These are phyloP conservation scores for Annulohypoxylon moriforme DNA, from an alignment of 495 filamentous ascomycete genomes.

Conservation along the genomic window DNA sequence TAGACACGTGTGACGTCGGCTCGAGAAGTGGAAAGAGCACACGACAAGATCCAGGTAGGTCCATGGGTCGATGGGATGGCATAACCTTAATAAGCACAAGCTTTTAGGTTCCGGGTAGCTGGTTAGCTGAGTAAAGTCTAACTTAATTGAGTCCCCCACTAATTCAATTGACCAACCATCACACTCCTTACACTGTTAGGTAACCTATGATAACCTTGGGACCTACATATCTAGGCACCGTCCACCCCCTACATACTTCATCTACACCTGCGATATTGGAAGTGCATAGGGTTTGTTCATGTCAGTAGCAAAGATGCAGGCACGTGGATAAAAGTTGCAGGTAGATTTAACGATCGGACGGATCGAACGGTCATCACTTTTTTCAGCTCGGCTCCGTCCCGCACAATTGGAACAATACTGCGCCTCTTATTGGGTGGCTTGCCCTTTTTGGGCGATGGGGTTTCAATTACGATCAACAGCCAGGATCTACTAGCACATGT, in stretches of 20 bases:
- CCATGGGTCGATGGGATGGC: neutral
- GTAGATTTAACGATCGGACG: neutral
- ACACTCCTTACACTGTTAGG: neutral
- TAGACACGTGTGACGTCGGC: slow-evolving; percentile 12
- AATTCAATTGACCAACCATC: neutral
- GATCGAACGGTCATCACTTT: slow-evolving; percentile 7
- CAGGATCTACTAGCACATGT: slow-evolving; percentile 30
- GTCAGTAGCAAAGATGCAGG: neutral
- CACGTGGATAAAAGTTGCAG: neutral
- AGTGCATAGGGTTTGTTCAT: neutral
- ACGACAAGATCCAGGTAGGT: neutral
- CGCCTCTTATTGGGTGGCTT: slow-evolving; percentile 34
- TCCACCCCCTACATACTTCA: neutral
- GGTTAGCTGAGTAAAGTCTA: neutral
- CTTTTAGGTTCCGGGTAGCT: slow-evolving; percentile 11
- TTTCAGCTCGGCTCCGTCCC: slow-evolving; percentile 20
- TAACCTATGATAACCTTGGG: neutral
- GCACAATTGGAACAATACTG: slow-evolving; percentile 23
- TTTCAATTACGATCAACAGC: slow-evolving; percentile 32
- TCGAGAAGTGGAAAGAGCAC: slow-evolving; percentile 6
- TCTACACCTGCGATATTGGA: neutral
- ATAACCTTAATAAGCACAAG: slow-evolving; percentile 25
- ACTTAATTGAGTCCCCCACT: neutral
- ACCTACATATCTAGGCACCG: neutral
- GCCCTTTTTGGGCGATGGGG: neutral